A percentile compares a stretch with the other conserved stretches of the same genome.
Evolutionary conservation across 148 eudicot genomes (phyloP).

Genomic region (Rhododendron vialii): DNA sequence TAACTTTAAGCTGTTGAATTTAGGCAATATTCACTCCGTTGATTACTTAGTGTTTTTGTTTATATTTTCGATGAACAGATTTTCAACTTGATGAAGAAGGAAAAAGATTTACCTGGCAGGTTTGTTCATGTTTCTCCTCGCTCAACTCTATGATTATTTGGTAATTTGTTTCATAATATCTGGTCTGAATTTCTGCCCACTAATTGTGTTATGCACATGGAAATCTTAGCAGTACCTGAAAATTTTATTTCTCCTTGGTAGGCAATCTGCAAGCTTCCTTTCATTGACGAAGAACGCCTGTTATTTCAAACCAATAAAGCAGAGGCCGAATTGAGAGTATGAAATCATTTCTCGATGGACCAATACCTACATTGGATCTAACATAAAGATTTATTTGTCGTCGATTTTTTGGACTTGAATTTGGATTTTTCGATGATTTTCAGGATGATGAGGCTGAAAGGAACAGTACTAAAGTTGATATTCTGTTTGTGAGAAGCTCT

Average conservation of each 20-base stretch:
- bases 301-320: neutral
- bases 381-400: neutral
- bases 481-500: neutral
- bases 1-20: neutral
- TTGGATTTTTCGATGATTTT: neutral
- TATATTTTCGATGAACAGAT: slow-evolving; percentile 21
- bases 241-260: neutral
- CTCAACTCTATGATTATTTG: neutral
- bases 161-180: too few relatives aligned
- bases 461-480: neutral
- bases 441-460: neutral
- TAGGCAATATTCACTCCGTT: neutral
- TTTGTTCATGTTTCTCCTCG: slow-evolving; percentile 5
- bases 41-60: neutral
- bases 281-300: neutral
- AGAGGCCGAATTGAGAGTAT: neutral
- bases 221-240: neutral
- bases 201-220: neutral
- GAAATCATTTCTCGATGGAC: neutral
- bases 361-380: neutral
- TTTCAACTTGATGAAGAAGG: slow-evolving; percentile 58
- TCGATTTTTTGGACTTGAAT: neutral
- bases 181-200: too few relatives aligned
- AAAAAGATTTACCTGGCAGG: slow-evolving; percentile 62
- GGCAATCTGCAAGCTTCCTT: slow-evolving; percentile 2